Evolutionary conservation across 2,329 filamentous ascomycete genomes (phyloP).

Genomic region (Rhytidhysteron rufulum): DNA sequence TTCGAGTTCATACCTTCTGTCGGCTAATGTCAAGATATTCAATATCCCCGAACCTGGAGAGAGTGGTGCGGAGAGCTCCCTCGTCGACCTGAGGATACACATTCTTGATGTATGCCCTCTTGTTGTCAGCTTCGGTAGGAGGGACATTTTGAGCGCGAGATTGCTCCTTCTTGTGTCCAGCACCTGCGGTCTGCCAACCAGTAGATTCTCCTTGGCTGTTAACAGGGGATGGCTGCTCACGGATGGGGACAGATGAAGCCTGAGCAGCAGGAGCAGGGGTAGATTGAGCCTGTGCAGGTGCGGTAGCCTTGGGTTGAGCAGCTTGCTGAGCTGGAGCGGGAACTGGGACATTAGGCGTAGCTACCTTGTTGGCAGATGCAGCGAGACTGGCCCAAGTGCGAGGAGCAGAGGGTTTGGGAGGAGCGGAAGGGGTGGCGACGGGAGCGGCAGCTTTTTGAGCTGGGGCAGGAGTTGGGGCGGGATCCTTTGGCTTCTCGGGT

Average conservation of each 20-base stretch:
- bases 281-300: constrained; percentile 32
- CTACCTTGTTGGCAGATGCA: constrained; percentile 46
- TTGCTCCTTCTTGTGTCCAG: constrained; percentile 77
- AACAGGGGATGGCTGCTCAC: constrained; percentile 33
- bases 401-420: constrained; percentile 54
- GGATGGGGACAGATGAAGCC: constrained; percentile 26
- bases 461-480: constrained; percentile 52
- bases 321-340: constrained; percentile 28
- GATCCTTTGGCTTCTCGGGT: constrained; percentile 61
- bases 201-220: constrained; percentile 53
- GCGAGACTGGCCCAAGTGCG: constrained; percentile 72
- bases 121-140: constrained; percentile 66
- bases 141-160: constrained; percentile 66
- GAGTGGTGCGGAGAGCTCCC: constrained; percentile 64
- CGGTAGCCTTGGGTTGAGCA: constrained; percentile 30
- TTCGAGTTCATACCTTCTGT: constrained; percentile 77
- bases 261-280: constrained; percentile 20
- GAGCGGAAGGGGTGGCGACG: constrained; percentile 54
- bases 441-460: constrained; percentile 56
- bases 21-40: constrained; percentile 63
- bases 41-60: constrained; percentile 66
- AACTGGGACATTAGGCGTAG: constrained; percentile 38
- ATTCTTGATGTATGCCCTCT: constrained; percentile 90
- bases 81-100: constrained; percentile 84
- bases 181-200: constrained; percentile 85